Base-by-base conservation (phyloP, 768 basidiomycete genomes). In the Phlebiopsis gigantea region DNA sequence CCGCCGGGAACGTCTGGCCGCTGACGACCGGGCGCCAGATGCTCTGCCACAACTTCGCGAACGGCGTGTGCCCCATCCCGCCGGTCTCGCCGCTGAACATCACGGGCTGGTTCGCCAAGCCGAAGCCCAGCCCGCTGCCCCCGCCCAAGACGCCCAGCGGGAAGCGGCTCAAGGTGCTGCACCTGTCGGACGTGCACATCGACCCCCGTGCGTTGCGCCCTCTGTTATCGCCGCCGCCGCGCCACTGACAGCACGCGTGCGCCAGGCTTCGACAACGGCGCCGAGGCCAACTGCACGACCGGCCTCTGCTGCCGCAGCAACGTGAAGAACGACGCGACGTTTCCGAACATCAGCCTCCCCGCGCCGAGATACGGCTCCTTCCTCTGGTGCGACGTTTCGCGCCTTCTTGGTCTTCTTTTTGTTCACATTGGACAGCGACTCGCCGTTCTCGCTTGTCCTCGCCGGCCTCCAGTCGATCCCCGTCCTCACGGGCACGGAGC, bases 141-240 rank as follows among this genome's bases (percentile, higher is more conserved):
- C 58, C 73, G 8, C 75, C 76, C 0, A 85, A 77, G 66, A 74
- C 76, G 65, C 77, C 79, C 15, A 87, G 81, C 44, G 87, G 87
- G 12, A 69, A 87, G 63, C 75, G 81, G 34, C 71, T 89, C 43
- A 89, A 87, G 66, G 82, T 90, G 0, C 69, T 91, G 56, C 89
- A 90, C 65, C 55, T 91, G n/a, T 88, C 87, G 0, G 88, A 90
- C 64, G 75, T 88, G 56, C 89, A 90, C 66, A 70, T 91, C 50
- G 88, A 90, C 67, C 84, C 88, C 39, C 78, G 87, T 85, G 62
- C 48, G 78, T 63, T 19, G 22, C 28, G 6, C n/a, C 12, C 14
- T 25, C 53, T 21, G n/a, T n/a, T n/a, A n/a, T n/a, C n/a, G n/a
- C n/a, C n/a, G n/a, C n/a, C n/a, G n/a, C n/a, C 25, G 8, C 15